phyloP scores from a whole-genome alignment of 225 moss, liverwort and hornwort species.

The Lunularia cruciata region DNA sequence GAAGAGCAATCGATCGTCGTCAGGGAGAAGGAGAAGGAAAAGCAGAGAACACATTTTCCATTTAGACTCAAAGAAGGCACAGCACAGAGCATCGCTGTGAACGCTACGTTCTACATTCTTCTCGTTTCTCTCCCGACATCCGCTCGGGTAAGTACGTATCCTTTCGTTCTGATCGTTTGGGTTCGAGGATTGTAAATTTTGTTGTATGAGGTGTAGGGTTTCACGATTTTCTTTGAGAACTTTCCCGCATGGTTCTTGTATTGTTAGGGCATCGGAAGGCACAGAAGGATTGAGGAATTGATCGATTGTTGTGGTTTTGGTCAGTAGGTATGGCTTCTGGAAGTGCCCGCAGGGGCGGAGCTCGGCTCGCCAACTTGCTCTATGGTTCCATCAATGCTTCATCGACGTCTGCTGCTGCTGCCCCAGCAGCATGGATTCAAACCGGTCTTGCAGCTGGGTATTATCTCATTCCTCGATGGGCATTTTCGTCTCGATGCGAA shows the following conservation, averaged over 20 bases:
- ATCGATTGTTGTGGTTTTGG: neutral
- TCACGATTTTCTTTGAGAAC: too few relatives aligned
- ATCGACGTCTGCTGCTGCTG: conserved; percentile 10
- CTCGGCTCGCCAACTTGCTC: conserved; percentile 38
- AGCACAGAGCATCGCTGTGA: neutral
- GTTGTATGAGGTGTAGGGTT: too few relatives aligned
- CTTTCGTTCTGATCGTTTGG: neutral
- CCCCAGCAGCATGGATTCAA: conserved; percentile 25
- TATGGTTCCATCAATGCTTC: conserved; percentile 27
- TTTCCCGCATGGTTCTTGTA: neutral
- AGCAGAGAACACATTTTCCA: neutral
- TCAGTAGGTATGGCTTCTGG: conserved; percentile 34
- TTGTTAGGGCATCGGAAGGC: neutral
- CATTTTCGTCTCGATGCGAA: neutral
- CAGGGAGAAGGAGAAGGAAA: neutral
- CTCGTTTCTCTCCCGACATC: neutral
- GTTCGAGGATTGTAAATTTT: neutral
- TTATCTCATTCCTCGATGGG: neutral
- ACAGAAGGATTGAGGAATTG: neutral
- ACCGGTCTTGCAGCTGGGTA: conserved; percentile 34
- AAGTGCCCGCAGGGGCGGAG: conserved; percentile 41
- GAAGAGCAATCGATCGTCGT: too few relatives aligned
- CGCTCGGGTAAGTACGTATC: neutral
- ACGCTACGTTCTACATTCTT: neutral
- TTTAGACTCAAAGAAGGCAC: conserved; percentile 1